Base-by-base conservation (phyloP, 306 rosid genomes). In the Prunus mira region DNA sequence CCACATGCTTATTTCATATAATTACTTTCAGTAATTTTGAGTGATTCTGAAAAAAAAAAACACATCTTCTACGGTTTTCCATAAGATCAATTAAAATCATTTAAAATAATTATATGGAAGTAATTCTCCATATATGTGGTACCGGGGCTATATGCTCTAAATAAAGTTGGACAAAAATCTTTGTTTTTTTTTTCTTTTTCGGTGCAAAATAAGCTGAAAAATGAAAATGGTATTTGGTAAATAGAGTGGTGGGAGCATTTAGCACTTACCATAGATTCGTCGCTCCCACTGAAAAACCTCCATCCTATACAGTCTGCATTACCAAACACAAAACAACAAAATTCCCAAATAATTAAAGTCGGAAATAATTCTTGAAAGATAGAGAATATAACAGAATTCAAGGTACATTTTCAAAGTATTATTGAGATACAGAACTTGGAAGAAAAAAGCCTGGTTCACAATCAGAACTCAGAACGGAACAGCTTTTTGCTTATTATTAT, bases 271-370 rank as follows among this genome's bases (percentile, higher is more conserved):
- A 78, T 64, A 54, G 98, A 83, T 30, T 92, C 78, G 90, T 86
- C 96, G 28, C 77, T 76, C 56, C 87, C 89, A 73, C 86, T 70
- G 84, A 91, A 83, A 77, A 91, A 61, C 75, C 88, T 91, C 96
- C 93, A 86, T 75, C 96, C 88, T 8, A 82, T 77, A 74, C 97
- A 93, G 45, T 86, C 98, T 93, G 89, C 89, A 71, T 80, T 63
- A 18, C 57, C 75, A 38, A 77, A 69, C 15, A 30, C 15, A 34
- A 61, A 56, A 51, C 20, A 61, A 58, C 75, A 41, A 62, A 67
- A 13, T 28, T 47, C 0, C 17, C 12, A 72, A 49, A 7, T 2
- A 80, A 71, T 24, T 17, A 14, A 64, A 43, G 34, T 30, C 4
- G 56, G 24, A 18, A 25, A 63, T 71, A 13, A 49, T 45, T 46